Evolutionary conservation across 352 stramenopile species (phyloP), one percentile per base, ranked within the genome.

Genomic region (Phytophthora pinifolia): DNA sequence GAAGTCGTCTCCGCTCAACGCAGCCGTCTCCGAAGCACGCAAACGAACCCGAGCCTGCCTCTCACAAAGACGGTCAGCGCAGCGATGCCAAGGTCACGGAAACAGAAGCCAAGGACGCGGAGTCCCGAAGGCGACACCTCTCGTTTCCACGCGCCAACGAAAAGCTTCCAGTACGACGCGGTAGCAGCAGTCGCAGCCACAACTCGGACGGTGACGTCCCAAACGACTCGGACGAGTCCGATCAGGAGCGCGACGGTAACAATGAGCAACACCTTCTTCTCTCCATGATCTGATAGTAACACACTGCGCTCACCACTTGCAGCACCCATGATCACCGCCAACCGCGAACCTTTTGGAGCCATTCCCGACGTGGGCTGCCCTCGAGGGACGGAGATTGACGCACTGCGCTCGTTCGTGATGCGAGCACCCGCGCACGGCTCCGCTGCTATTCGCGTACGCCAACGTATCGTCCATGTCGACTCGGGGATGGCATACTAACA

Each of bases 331-430:
- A 34, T 47, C 17, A 58, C 56, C 17, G 55, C 41, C 27, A 59
- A 47, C 18, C 27, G 33, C 1, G 61, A 57, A 38, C 18, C 54
- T 4, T 69, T 69, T 14, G 30, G 33, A 8, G 38, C 37, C 27
- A 9, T 35, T 8, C 42, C 17, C 29, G 36, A 37, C 30, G 22
- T 0, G 2, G 17, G n/a, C 2, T 35, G 27, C 2, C 38, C 49
- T 27, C 42, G 34, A 9, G 9, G 15, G 38, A 34, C 56, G 0
- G 68, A 78, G 31, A 63, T 62, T 20, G 56, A 59, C n/a, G 70
- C 67, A 9, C 46, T 80, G 17, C 67, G 65, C 0, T 36, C 41
- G 8, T 82, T 83, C 42, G 48, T 88, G 22, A 79, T 59, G 14
- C 62, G 51, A n/a, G 50, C 73, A 9, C 69, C 66, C 13, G 55